These are phyloP conservation scores for Colletotrichum somersetense DNA, from an alignment of 2,329 filamentous ascomycete species.

Conservation along the genomic window DNA sequence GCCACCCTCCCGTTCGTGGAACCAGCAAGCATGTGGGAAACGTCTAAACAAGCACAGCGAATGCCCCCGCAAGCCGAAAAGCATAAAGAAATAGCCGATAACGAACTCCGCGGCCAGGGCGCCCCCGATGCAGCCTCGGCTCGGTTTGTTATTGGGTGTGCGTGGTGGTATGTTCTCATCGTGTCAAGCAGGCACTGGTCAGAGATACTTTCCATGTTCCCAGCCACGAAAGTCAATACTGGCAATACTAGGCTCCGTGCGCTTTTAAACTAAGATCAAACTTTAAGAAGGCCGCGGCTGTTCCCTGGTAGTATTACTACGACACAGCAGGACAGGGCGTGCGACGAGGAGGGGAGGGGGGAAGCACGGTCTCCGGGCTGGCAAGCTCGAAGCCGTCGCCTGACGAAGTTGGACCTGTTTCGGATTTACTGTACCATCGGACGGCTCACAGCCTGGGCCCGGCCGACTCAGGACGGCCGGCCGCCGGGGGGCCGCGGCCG, in stretches of 20 bases:
- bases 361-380: neutral
- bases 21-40: neutral
- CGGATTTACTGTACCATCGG: neutral
- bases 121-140: neutral
- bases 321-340: neutral
- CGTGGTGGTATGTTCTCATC: neutral
- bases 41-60: constrained; percentile 3
- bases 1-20: neutral
- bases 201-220: neutral
- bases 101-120: neutral
- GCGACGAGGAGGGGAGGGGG: neutral
- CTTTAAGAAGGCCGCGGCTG: neutral
- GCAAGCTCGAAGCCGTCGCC: neutral
- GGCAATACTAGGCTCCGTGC: neutral
- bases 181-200: neutral
- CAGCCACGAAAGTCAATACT: neutral
- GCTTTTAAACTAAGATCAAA: neutral
- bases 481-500: neutral
- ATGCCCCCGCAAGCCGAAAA: neutral
- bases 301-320: neutral
- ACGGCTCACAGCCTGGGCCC: neutral
- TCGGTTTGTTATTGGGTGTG: no score
- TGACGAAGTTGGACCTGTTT: neutral
- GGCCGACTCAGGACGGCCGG: neutral
- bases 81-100: neutral